Evolutionary conservation across 2,329 filamentous ascomycete species (phyloP).

Genomic region (Teratosphaeria destructans): DNA sequence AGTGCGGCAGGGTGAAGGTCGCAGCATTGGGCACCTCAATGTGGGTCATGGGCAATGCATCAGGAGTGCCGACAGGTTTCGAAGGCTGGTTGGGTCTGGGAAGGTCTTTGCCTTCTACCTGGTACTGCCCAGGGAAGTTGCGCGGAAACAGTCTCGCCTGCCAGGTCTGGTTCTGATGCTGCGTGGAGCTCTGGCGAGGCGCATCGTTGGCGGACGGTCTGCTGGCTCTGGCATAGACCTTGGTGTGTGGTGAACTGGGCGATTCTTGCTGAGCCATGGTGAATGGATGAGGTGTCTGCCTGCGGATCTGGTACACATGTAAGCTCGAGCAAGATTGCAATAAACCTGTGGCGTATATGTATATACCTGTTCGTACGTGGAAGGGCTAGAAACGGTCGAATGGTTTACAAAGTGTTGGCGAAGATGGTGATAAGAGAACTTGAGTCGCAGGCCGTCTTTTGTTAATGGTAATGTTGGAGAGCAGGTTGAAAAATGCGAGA

Average conservation of each 20-base stretch:
- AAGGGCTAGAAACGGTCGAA: not conserved
- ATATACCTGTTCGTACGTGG: not conserved
- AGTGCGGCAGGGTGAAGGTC: not conserved
- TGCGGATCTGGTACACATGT: not conserved
- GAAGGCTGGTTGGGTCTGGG: not conserved
- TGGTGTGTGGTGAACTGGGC: not conserved
- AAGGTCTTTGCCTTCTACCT: not conserved
- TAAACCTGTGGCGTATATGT: not conserved
- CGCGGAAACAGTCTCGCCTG: not conserved
- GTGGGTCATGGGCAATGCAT: not conserved
- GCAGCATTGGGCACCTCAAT: not conserved
- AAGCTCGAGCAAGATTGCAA: not conserved
- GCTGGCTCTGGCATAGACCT: not conserved
- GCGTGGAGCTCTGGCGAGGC: not conserved
- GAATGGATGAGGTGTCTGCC: not conserved
- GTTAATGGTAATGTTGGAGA: not conserved
- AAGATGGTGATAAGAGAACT: not conserved
- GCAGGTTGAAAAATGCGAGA: not conserved
- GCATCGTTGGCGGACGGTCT: not conserved
- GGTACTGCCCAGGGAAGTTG: not conserved
- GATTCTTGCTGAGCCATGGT: not conserved
- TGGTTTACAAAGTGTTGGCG: not conserved
- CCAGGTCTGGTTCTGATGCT: not conserved
- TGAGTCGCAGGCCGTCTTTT: not conserved
- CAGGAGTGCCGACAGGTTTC: not conserved